Conservation (phyloP, 2,329 filamentous ascomycete species). For the Colletotrichum sp. region DNA sequence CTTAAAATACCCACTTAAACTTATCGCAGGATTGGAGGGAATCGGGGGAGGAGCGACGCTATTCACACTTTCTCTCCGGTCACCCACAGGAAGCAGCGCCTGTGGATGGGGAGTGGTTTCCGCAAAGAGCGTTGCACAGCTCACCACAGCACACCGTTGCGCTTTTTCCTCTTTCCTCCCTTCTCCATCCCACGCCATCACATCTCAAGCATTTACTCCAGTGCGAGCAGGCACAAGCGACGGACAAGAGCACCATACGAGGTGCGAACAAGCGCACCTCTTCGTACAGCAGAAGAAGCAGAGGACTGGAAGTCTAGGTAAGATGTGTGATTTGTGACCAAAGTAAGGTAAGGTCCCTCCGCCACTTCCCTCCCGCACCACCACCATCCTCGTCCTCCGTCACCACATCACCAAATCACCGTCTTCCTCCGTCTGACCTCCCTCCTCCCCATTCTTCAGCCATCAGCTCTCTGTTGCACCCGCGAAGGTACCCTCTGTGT, state of each 20-base stretch:
- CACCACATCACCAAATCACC: neutral
- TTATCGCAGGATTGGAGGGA: neutral
- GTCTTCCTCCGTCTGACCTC: constrained; percentile 5
- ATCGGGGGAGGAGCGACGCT: neutral
- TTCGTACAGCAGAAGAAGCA: neutral
- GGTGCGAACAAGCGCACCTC: neutral
- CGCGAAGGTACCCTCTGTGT: neutral
- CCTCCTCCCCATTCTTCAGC: neutral
- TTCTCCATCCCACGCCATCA: neutral
- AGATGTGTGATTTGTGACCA: neutral
- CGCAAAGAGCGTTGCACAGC: neutral
- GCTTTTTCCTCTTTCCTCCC: neutral
- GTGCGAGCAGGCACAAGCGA: neutral
- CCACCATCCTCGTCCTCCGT: neutral
- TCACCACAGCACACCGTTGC: neutral
- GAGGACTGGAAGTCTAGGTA: neutral
- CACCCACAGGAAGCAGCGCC: neutral
- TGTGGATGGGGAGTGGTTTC: neutral
- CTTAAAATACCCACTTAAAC: neutral
- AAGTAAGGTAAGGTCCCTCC: neutral
- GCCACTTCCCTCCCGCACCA: constrained; percentile 1
- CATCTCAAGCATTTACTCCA: neutral
- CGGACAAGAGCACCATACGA: neutral
- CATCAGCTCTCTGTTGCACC: neutral
- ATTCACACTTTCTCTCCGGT: neutral